A percentile compares a stretch with the other conserved stretches of the same genome.
These are phyloP conservation scores for Sporothrix brunneoviolacea DNA, from an alignment of 2,329 filamentous ascomycete species.

Conservation along the genomic window DNA sequence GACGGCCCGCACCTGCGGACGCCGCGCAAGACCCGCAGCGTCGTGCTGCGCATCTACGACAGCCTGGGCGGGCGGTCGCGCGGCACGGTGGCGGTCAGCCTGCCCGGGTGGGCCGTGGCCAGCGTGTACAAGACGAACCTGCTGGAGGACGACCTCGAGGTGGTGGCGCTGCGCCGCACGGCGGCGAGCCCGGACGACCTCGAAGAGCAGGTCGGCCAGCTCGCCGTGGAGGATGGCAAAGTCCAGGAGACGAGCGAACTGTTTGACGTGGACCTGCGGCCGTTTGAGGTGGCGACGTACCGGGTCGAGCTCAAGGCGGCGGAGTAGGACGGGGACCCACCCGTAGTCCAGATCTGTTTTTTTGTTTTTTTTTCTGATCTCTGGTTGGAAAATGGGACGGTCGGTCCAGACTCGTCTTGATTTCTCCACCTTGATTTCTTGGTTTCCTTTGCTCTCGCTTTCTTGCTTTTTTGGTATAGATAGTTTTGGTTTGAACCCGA, in stretches of 20 bases:
- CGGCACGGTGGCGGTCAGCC: constrained; percentile 49
- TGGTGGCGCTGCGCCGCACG: constrained; percentile 43
- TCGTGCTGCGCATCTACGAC: constrained; percentile 84
- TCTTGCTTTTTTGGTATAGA: not conserved
- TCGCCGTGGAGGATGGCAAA: not conserved
- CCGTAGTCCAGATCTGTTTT: not conserved
- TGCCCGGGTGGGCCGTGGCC: constrained; percentile 63
- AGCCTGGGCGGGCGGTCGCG: constrained; percentile 74
- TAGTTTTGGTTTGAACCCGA: not conserved
- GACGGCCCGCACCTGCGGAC: constrained; percentile 37
- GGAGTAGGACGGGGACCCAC: not conserved
- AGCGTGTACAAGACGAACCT: constrained; percentile 78
- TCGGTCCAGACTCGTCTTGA: no score
- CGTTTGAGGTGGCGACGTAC: constrained; percentile 83
- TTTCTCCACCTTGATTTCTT: not conserved
- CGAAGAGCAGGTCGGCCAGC: constrained; percentile 25
- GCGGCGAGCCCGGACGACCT: constrained; percentile 28
- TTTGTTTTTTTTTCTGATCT: not conserved
- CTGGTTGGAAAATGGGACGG: no score
- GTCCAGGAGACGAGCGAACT: not conserved
- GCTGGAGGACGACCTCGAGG: constrained; percentile 77
- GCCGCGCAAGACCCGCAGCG: constrained; percentile 63
- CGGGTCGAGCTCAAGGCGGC: constrained; percentile 18
- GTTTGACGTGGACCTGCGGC: constrained; percentile 59
- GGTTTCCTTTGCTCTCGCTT: not conserved